Conservation (phyloP, 768 basidiomycete genomes). For the Tremella yokohamensis region DNA sequence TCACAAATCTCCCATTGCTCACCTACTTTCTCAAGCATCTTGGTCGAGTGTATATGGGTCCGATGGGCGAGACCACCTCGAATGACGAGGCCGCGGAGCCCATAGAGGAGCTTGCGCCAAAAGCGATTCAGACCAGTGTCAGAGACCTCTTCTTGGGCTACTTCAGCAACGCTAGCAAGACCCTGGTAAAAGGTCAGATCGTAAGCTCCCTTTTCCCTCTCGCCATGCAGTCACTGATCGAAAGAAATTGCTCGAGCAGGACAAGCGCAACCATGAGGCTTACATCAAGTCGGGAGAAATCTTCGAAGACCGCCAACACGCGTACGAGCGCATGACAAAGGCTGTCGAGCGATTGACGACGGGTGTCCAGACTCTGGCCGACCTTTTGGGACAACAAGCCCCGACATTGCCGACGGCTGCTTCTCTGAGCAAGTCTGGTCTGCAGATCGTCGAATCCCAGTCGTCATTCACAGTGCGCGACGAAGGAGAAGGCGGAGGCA, state of each 20-base stretch:
- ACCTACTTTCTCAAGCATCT: conserved; percentile 93
- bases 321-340: conserved; percentile 98
- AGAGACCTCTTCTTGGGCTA: conserved; percentile 90
- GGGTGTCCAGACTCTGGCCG: conserved; percentile 87
- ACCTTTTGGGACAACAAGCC: conserved; percentile 76
- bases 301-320: conserved; percentile 97
- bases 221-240: neutral
- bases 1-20: conserved; percentile 83
- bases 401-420: conserved; percentile 78
- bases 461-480: conserved; percentile 52
- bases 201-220: conserved; percentile 54
- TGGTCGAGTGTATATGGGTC: conserved; percentile 79
- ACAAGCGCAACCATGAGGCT: conserved; percentile 93
- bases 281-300: conserved; percentile 99
- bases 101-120: conserved; percentile 73
- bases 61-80: neutral
- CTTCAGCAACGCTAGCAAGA: conserved; percentile 86
- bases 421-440: conserved; percentile 49
- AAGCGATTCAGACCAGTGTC: conserved; percentile 80
- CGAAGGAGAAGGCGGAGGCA: conserved; percentile 67
- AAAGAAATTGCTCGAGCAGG: conserved; percentile 93
- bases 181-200: conserved; percentile 84
- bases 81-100: conserved; percentile 21
- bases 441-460: conserved; percentile 50
- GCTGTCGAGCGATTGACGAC: conserved; percentile 85